Percentiles rank a stretch among this genome's conserved stretches.
Evolutionary conservation across 192 early-diverging fungal species (phyloP).

Genomic region (Chytriomyces sp.): DNA sequence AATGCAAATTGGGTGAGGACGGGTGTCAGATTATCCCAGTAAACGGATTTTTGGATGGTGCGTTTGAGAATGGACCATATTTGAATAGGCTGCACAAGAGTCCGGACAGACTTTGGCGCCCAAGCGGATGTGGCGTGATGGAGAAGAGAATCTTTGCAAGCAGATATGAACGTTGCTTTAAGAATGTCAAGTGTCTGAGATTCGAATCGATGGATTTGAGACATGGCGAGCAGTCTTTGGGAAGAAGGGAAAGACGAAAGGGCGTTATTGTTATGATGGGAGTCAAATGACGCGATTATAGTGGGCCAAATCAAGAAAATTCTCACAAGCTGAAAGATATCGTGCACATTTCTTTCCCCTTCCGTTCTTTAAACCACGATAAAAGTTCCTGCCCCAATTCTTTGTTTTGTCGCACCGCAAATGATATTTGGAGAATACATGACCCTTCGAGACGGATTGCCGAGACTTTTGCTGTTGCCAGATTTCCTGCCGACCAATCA

Average conservation of each 20-base stretch:
- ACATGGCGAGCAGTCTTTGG: constrained; percentile 17
- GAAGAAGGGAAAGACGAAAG: neutral
- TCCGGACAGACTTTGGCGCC: neutral
- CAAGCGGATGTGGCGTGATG: neutral
- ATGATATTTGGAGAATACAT: constrained; percentile 23
- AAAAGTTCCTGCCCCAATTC: constrained; percentile 19
- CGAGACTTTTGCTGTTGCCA: neutral
- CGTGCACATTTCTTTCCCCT: neutral
- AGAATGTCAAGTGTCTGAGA: neutral
- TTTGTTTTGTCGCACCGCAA: constrained; percentile 24
- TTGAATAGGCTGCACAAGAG: neutral
- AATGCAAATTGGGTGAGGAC: constrained; percentile 8
- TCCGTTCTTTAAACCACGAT: neutral
- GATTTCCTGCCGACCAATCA: neutral
- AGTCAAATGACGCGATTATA: neutral
- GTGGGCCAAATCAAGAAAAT: neutral
- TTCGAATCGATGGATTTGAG: constrained; percentile 31
- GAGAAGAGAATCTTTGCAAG: constrained; percentile 18
- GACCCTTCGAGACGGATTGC: constrained; percentile 16
- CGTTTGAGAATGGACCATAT: constrained; percentile 18
- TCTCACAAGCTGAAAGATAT: constrained; percentile 12
- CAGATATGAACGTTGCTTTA: neutral
- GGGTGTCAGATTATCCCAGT: constrained; percentile 21
- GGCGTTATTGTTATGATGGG: neutral
- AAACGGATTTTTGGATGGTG: constrained; percentile 17